Percentiles rank a stretch among this genome's conserved stretches.
Evolutionary conservation across 2,329 filamentous ascomycete genomes (phyloP).

Genomic region (Neonectria magnoliae): DNA sequence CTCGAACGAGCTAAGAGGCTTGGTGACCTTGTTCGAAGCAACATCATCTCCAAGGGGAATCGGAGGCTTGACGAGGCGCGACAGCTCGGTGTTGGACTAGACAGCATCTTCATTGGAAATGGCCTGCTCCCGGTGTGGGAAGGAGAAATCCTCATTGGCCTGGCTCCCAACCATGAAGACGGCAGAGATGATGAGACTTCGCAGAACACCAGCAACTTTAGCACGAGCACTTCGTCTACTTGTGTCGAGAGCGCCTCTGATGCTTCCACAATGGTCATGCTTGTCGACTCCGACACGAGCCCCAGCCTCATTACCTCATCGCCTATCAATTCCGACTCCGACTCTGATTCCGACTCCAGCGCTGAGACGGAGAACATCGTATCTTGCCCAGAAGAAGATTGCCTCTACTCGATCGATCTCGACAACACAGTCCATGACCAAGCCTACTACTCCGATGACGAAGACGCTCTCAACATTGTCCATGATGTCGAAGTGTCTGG

Average conservation of each 20-base stretch:
- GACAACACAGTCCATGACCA: conserved; percentile 34
- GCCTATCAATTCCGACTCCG: not conserved
- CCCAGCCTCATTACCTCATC: not conserved
- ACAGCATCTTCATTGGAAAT: conserved; percentile 38
- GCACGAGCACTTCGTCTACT: not conserved
- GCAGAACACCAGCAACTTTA: not conserved
- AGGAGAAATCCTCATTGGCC: conserved; percentile 1
- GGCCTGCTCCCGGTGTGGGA: conserved; percentile 45
- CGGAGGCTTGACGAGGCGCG: conserved; percentile 39
- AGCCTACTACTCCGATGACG: conserved; percentile 32
- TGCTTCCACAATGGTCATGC: not conserved
- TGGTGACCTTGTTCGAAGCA: conserved; percentile 29
- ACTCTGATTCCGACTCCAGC: not conserved
- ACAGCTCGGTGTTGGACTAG: conserved; percentile 30
- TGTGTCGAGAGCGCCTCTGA: not conserved
- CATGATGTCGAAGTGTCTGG: conserved; percentile 42
- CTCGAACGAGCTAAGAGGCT: conserved; percentile 30
- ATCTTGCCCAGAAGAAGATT: not conserved
- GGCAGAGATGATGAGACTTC: not conserved
- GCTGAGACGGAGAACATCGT: conserved; percentile 5
- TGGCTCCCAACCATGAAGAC: conserved; percentile 3
- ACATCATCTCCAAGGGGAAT: conserved; percentile 43
- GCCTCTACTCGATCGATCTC: conserved; percentile 26
- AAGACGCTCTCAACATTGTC: conserved; percentile 38
- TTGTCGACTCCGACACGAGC: not conserved